Evolutionary conservation across 2,329 filamentous ascomycete genomes (phyloP), one percentile per base, ranked within the genome.

Genomic region (Claviceps citrina): DNA sequence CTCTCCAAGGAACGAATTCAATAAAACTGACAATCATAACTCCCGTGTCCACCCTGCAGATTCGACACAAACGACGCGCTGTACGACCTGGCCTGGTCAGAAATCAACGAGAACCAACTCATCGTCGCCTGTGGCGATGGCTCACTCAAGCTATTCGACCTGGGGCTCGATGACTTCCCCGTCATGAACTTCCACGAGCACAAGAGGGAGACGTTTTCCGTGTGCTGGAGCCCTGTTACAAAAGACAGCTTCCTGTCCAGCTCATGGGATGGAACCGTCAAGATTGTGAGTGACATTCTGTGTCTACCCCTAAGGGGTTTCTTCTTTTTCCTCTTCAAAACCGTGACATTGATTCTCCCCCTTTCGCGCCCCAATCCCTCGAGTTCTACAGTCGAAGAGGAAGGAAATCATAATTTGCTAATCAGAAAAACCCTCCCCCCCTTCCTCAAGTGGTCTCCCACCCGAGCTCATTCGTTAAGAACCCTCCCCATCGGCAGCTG

Each of bases 11-110:
- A n/a, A n/a, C n/a, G n/a, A n/a, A n/a, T n/a, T n/a, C n/a, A n/a
- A n/a, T n/a, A n/a, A n/a, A n/a, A n/a, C n/a, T n/a, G n/a, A n/a
- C n/a, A n/a, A n/a, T n/a, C n/a, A n/a, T n/a, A n/a, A n/a, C n/a
- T n/a, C n/a, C n/a, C 22, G 22, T 24, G 22, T 43, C 27, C 35
- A 13, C 22, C n/a, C 24, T 37, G 36, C 49, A 89, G 83, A 56
- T 98, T 89, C 65, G 89, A 95, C 55, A 98, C 91, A 9, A 93
- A 96, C 66, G 91, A 98, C 60, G 84, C 87, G 33, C 80, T 96
- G 47, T 98, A 93, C 62, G 91, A 98, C 62, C 70, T 91, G 39
- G 75, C 87, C 20, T 96, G 91, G 86, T 94, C 86, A 15, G 91
- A 98, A 65, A 76, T 85, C 49, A 87, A 98, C 65, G 89, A 95